Base-by-base conservation (phyloP, 495 filamentous ascomycete species). In the Penicillium cataractarum region DNA sequence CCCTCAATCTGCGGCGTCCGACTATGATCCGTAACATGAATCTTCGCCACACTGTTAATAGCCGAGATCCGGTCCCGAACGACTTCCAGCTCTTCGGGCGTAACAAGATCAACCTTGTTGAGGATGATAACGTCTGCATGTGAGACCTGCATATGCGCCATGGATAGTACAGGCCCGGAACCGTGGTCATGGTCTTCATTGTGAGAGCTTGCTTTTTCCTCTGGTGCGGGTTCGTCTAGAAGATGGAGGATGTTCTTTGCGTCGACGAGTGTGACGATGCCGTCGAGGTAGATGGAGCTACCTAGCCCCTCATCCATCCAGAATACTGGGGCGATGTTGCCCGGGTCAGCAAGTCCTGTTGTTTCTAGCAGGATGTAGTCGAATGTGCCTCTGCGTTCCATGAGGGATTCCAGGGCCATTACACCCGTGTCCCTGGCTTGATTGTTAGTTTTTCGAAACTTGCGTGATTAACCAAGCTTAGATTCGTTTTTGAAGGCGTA, bases 311-410 rank as follows among this genome's bases (percentile, higher is more conserved):
- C 93, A 67, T 99, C 95, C 44, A 98, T 87, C 95, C 95, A 99
- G 76, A 99, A 99, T 19, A 98, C 76, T 0, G 96, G 95, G 2
- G 96, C 95, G 48, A 99, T 86, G 66, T 97, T 98, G 6, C 95
- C 95, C 0, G 95, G 95, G 74, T 99, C 95, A 13, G 95, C 95
- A 10, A 99, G 83, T 0, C 95, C 95, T 2, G 93, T 97, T 1
- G 96, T 98, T 76, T 99, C 95, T 26, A 99, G 89, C 1, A 99
- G 87, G 66, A 99, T 97, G 79, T 98, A 98, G 82, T 99, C 96
- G 70, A 99, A 98, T 37, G 88, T 86, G 42, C 95, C 95, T 57
- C 91, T 91, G 63, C 90, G 90, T 62, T 92, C 90, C 91, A 99
- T 97, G n/a, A 99, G 81, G 19, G 90, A 90, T 77, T 99, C 95